Conservation (phyloP, 345 rosid genomes). For the Firmiana major region DNA sequence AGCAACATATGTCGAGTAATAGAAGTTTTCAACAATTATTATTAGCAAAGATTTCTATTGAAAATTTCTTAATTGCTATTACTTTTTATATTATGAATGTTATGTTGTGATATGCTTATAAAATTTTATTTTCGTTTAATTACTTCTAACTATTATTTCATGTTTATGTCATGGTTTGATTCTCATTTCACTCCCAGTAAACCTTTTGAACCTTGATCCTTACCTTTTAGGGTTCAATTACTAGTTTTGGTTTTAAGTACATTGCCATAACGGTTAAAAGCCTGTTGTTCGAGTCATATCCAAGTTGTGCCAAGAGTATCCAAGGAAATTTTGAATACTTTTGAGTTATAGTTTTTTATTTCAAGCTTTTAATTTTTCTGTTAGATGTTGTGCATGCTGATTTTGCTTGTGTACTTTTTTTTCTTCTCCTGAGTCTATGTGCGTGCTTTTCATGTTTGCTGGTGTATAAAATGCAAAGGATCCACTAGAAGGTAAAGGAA, state of each 20-base stretch:
- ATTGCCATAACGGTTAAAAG: background rate
- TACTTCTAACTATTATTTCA: background rate
- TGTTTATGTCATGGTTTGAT: background rate
- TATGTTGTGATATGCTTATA: background rate
- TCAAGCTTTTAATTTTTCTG: background rate
- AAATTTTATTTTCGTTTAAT: background rate
- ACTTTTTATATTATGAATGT: background rate
- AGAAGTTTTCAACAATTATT: background rate
- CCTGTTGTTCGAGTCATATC: background rate
- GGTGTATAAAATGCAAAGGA: constrained; percentile 27
- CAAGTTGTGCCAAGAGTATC: background rate
- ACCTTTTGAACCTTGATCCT: background rate
- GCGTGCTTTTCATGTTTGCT: constrained; percentile 6
- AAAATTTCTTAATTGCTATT: background rate
- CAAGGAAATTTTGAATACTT: background rate
- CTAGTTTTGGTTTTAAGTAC: background rate
- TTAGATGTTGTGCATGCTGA: background rate
- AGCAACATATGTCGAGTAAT: background rate
- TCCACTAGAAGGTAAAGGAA: constrained; percentile 22
- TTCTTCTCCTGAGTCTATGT: background rate
- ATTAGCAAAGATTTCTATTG: background rate
- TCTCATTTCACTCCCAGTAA: background rate
- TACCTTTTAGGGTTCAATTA: background rate
- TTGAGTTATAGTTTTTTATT: background rate
- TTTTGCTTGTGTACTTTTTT: background rate